Base-by-base conservation (phyloP, 2,329 filamentous ascomycete genomes). In the Talaromyces marneffei region DNA sequence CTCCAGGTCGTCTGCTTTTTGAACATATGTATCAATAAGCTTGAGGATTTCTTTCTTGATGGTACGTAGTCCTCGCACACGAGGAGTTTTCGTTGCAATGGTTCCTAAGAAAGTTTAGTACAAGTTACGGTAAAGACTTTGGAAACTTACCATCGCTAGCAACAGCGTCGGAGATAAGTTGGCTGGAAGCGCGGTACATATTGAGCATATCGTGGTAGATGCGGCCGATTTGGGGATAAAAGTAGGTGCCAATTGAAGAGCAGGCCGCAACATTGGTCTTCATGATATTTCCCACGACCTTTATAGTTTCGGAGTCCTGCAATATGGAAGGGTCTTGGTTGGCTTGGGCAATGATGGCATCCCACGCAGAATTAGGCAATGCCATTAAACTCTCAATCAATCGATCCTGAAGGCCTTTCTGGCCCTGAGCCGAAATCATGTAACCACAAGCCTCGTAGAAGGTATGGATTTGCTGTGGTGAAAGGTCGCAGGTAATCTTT, bases 31-130 rank as follows among this genome's bases (percentile, higher is more conserved):
- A 77, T 97, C 95, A 69, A 99, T 94, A 66, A 99, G 87, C 79
- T 99, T 99, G 67, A 99, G 80, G 57, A 99, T 97, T 75, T 99
- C 94, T 80, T 99, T 99, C 82, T 99, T 99, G 82, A 99, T 96
- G 0, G 94, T 99, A 66, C 94, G 87, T 66, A 99, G 80, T 37
- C 94, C 95, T 69, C 94, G 89, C 68, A 97, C 92, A 79, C 91
- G 95, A 63, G 94, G 94, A 83, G 95, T 97, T 81, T 96, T 97
- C 6, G 95, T 96, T 3, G 94, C 94, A 70, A 99, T 87, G 66
- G 93, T 90, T 62, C 91, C 89, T 91, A 65, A 52, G 27, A 18
- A 48, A 29, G 18, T 48, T 55, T 18, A 62, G 60, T 33, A 62
- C 20, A 52, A 52, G n/a, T 7, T 52, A 52, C 10, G n/a, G 29